These are phyloP conservation scores for Aspergillus affinis DNA, from an alignment of 495 filamentous ascomycete genomes.

Conservation along the genomic window DNA sequence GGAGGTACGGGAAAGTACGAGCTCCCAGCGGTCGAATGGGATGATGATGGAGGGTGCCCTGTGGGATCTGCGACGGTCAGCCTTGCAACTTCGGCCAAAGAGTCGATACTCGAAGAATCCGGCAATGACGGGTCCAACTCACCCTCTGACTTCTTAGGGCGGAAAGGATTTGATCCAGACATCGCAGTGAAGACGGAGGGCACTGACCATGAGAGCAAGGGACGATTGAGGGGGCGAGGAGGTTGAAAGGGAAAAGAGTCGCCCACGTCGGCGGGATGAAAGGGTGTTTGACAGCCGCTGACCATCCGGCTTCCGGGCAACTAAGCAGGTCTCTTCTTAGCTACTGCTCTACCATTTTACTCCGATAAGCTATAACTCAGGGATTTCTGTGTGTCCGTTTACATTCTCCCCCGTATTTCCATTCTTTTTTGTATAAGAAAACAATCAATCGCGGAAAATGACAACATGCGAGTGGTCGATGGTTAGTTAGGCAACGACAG, in stretches of 20 bases:
- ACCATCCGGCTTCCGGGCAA: constrained; percentile 32
- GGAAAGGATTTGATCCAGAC: constrained; percentile 60
- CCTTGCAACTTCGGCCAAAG: constrained; percentile 3
- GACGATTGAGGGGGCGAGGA: constrained; percentile 15
- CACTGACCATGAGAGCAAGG: constrained; percentile 28
- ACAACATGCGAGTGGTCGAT: constrained; percentile 11
- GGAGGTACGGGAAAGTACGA: not conserved
- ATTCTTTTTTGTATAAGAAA: not conserved
- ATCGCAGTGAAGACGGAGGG: constrained; percentile 41
- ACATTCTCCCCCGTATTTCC: constrained; percentile 12
- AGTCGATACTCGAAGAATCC: constrained; percentile 6
- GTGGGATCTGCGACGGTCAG: constrained; percentile 21
- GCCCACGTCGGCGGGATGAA: constrained; percentile 3
- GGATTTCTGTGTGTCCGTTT: constrained; percentile 9
- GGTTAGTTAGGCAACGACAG: constrained; percentile 7
- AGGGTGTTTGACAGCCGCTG: constrained; percentile 21
- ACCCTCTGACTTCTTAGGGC: constrained; percentile 44
- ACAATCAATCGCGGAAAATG: constrained; percentile 1
- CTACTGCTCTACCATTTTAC: too few relatives aligned
- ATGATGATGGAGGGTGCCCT: constrained; percentile 13
- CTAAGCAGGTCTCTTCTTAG: constrained; percentile 21
- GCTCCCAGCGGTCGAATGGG: constrained; percentile 5
- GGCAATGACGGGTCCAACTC: constrained; percentile 28
- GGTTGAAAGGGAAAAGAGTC: constrained; percentile 17
- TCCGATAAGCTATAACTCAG: too few relatives aligned